Conservation (phyloP, 257 asterid species). For the Paraleonurus japonicus region DNA sequence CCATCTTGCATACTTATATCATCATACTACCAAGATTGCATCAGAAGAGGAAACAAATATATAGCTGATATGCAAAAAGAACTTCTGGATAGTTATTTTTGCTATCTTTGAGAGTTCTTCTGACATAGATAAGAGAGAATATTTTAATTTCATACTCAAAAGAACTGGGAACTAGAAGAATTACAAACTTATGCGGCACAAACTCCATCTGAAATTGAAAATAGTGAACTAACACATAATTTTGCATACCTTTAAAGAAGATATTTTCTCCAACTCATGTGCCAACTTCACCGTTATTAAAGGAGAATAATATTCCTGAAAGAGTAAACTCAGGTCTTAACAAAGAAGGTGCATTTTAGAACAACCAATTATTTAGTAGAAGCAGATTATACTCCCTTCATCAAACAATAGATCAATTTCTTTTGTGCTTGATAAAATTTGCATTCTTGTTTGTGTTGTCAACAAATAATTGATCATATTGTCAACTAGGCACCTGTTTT, state of each 20-base stretch:
- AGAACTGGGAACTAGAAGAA: constrained; percentile 1
- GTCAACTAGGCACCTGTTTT: constrained; percentile 2
- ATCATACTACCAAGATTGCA: not conserved
- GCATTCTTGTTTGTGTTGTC: not conserved
- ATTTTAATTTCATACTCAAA: not conserved
- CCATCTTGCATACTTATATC: constrained; percentile 2
- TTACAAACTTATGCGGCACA: not conserved
- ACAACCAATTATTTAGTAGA: constrained; percentile 7
- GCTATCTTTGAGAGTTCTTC: constrained; percentile 5
- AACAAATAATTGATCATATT: not conserved
- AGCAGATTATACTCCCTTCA: constrained; percentile 14
- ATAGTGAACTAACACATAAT: not conserved
- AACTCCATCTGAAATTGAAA: not conserved
- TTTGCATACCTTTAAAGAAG: constrained; percentile 68
- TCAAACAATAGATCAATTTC: not conserved
- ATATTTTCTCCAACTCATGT: constrained; percentile 74
- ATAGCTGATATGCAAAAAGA: not conserved
- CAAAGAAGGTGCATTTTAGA: constrained; percentile 1
- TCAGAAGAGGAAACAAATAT: constrained; percentile 6
- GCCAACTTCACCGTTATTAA: constrained; percentile 64
- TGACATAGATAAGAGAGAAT: not conserved
- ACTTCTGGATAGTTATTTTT: not conserved
- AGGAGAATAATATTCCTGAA: constrained; percentile 69
- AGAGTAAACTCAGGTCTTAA: constrained; percentile 22
- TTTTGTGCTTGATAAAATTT: not conserved